A percentile compares a stretch with the other conserved stretches of the same genome.
phyloP scores from a whole-genome alignment of 345 rosid species.

The Melastoma malabathricum region DNA sequence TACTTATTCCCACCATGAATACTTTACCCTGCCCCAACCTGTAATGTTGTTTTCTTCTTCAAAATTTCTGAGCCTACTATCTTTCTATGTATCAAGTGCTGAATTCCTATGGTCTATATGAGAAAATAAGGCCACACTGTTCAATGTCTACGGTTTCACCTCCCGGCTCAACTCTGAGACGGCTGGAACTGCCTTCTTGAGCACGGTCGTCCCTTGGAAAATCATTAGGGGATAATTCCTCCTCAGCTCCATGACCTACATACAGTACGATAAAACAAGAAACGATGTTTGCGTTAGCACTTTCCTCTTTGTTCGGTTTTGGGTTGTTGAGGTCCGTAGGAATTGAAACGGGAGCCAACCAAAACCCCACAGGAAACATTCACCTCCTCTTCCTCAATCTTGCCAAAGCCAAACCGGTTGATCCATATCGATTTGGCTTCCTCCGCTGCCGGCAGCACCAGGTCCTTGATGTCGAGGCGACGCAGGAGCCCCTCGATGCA shows the following conservation, averaged over 20 bases:
- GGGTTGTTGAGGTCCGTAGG: too few relatives aligned
- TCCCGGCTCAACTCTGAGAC: too few relatives aligned
- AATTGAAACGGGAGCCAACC: not conserved
- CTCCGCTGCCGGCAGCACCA: slow-evolving; percentile 85
- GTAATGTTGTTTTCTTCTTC: too few relatives aligned
- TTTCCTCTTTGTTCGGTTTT: not conserved
- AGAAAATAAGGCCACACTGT: too few relatives aligned
- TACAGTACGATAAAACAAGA: not conserved
- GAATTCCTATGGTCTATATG: too few relatives aligned
- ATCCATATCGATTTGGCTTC: slow-evolving; percentile 90
- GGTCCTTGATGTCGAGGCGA: slow-evolving; percentile 45
- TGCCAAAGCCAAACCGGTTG: slow-evolving; percentile 59
- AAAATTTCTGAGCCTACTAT: too few relatives aligned
- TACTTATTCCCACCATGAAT: too few relatives aligned
- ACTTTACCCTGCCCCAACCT: too few relatives aligned
- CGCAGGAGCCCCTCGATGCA: slow-evolving; percentile 64
- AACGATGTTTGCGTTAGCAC: not conserved
- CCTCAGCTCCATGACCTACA: slow-evolving; percentile 34
- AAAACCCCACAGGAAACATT: not conserved
- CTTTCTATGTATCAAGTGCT: too few relatives aligned
- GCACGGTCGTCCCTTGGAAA: slow-evolving; percentile 75
- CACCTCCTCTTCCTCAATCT: slow-evolving; percentile 50
- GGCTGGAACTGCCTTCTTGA: slow-evolving; percentile 49
- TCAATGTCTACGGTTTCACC: too few relatives aligned
- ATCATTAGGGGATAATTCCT: slow-evolving; percentile 57